These are phyloP conservation scores for Craterostigma plantagineum DNA, from an alignment of 257 asterid genomes.

Conservation along the genomic window DNA sequence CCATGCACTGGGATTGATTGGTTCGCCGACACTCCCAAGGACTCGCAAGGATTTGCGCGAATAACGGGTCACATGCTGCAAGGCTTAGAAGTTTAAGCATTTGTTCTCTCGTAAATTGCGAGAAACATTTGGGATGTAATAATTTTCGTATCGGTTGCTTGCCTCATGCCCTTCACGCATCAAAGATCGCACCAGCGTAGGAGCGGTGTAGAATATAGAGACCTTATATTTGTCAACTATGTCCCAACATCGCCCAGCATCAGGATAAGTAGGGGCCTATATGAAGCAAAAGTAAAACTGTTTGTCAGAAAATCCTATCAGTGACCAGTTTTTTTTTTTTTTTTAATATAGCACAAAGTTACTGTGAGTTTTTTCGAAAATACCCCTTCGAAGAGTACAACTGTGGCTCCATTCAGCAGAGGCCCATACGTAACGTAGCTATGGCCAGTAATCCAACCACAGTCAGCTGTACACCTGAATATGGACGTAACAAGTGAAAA, in stretches of 20 bases:
- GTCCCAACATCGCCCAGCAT: slow-evolving; percentile 94
- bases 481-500: slow-evolving; percentile 4
- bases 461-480: slow-evolving; percentile 96
- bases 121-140: no score
- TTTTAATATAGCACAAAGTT: no score
- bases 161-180: slow-evolving; percentile 98
- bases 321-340: no score
- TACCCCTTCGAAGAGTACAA: slow-evolving; percentile 96
- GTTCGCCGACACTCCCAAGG: slow-evolving; percentile 98
- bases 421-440: slow-evolving; percentile 99
- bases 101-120: no score
- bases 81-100: neutral
- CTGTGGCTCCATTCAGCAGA: slow-evolving; percentile 75
- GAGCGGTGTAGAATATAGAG: slow-evolving; percentile 90
- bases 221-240: slow-evolving; percentile 94
- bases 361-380: neutral
- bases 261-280: slow-evolving; percentile 95
- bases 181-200: slow-evolving; percentile 87
- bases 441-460: slow-evolving; percentile 99
- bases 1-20: slow-evolving; percentile 98
- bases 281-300: slow-evolving; percentile 9
- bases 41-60: slow-evolving; percentile 92
- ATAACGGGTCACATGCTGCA: slow-evolving; percentile 71
- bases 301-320: neutral
- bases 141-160: slow-evolving; percentile 16